Conservation (phyloP, 2,329 filamentous ascomycete species). For the Acarospora socialis region DNA sequence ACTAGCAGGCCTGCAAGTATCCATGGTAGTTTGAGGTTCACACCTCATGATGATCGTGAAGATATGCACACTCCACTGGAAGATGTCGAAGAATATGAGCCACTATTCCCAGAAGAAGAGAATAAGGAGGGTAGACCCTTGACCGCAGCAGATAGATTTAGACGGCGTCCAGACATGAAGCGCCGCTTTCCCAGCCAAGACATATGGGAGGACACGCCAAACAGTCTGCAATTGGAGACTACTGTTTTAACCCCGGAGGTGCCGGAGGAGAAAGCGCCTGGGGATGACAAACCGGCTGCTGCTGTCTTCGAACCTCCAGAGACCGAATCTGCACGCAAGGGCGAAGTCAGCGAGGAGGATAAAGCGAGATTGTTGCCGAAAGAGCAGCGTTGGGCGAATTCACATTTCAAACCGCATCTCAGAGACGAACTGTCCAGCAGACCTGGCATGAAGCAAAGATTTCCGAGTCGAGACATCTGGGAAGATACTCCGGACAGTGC, state of each 20-base stretch:
- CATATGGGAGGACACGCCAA: slow-evolving; percentile 92
- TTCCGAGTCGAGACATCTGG: slow-evolving; percentile 89
- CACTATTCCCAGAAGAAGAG: slow-evolving; percentile 73
- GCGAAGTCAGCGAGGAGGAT: slow-evolving; percentile 25
- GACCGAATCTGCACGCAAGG: slow-evolving; percentile 33
- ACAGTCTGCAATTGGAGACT: slow-evolving; percentile 60
- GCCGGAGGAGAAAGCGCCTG: slow-evolving; percentile 25
- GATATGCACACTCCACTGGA: slow-evolving; percentile 55
- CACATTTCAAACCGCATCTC: slow-evolving; percentile 33
- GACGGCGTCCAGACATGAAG: slow-evolving; percentile 37
- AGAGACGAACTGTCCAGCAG: slow-evolving; percentile 34
- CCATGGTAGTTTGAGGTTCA: slow-evolving; percentile 44
- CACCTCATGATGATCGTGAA: slow-evolving; percentile 38
- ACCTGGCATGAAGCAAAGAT: slow-evolving; percentile 51
- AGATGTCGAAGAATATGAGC: slow-evolving; percentile 88
- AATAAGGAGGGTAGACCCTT: slow-evolving; percentile 40
- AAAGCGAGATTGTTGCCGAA: slow-evolving; percentile 25
- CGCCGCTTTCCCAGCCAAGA: slow-evolving; percentile 86
- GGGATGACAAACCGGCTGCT: slow-evolving; percentile 19
- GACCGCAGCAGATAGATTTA: slow-evolving; percentile 41
- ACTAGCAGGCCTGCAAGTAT: slow-evolving; percentile 50
- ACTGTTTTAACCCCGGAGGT: slow-evolving; percentile 73
- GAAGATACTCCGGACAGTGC: slow-evolving; percentile 82
- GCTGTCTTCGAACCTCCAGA: slow-evolving; percentile 28
- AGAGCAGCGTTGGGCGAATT: slow-evolving; percentile 20